phyloP scores from a whole-genome alignment of 176 grass and related monocot genomes.

The Oryza officinalis region DNA sequence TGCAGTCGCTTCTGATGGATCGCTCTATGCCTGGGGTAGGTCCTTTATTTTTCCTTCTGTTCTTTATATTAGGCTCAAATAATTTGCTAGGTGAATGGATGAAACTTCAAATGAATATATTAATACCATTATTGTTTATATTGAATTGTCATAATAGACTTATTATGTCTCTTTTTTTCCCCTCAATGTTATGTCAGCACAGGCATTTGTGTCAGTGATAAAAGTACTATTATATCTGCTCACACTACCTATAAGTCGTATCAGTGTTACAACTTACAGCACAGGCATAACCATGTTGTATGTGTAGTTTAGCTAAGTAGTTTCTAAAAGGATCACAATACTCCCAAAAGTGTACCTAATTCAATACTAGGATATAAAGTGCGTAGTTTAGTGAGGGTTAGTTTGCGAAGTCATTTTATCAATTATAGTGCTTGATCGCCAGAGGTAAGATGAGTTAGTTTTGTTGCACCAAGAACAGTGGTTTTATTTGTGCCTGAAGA shows the following conservation, averaged over 20 bases:
- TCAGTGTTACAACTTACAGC: background rate
- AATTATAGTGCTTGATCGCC: slow-evolving; percentile 5
- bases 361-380: slow-evolving; percentile 21
- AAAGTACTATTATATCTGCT: background rate
- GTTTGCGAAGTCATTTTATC: background rate
- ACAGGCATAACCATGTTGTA: background rate
- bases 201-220: background rate
- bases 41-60: slow-evolving; percentile 4
- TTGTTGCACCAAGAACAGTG: background rate
- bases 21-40: slow-evolving; percentile 89
- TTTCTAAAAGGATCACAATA: background rate
- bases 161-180: slow-evolving; percentile 16
- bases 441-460: slow-evolving; percentile 1
- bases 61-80: background rate
- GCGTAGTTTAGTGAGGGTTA: background rate
- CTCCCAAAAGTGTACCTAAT: slow-evolving; percentile 7
- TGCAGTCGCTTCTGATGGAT: slow-evolving; percentile 81
- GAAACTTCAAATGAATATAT: background rate
- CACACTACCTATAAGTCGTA: background rate
- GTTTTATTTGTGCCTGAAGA: slow-evolving; percentile 2
- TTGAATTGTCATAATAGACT: background rate
- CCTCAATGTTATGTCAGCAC: background rate
- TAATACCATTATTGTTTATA: background rate
- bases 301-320: background rate
- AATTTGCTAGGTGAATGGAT: background rate